Conservation (phyloP, 2,329 filamentous ascomycete genomes). For the Exophiala xenobiotica region DNA sequence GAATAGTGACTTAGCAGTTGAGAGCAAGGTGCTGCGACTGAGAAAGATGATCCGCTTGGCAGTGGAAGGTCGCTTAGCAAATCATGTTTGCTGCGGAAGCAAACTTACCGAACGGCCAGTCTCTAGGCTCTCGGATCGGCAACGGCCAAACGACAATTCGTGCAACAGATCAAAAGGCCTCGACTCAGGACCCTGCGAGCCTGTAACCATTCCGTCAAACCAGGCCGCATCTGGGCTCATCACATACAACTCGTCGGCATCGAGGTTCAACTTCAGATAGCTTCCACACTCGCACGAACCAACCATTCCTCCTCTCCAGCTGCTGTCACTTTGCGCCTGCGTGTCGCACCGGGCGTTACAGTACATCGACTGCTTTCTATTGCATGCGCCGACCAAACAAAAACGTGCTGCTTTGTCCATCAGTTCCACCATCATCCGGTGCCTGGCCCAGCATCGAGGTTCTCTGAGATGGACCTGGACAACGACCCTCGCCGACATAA, state of each 20-base stretch:
- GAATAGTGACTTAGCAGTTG: too few species aligned
- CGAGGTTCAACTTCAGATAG: background rate
- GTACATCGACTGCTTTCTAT: too few species aligned
- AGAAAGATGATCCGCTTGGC: too few species aligned
- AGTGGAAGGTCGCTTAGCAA: background rate
- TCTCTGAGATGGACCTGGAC: slow-evolving; percentile 10
- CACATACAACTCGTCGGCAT: background rate
- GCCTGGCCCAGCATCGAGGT: slow-evolving; percentile 1
- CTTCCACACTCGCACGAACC: background rate
- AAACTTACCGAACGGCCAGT: background rate
- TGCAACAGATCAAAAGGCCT: slow-evolving; percentile 1
- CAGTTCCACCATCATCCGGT: background rate
- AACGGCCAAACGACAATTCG: too few species aligned
- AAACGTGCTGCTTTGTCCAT: background rate
- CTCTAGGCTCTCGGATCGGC: too few species aligned
- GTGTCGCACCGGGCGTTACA: too few species aligned
- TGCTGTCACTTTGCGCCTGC: too few species aligned
- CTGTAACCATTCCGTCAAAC: background rate
- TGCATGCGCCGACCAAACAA: background rate
- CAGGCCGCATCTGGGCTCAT: slow-evolving; percentile 3
- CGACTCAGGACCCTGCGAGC: background rate
- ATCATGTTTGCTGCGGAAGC: background rate
- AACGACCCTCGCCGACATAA: background rate
- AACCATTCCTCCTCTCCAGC: background rate
- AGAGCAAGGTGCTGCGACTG: too few species aligned